A percentile compares a stretch with the other conserved stretches of the same genome.
Evolutionary conservation across 202 grass and related monocot species (phyloP).

Genomic region (Musa balbisiana): DNA sequence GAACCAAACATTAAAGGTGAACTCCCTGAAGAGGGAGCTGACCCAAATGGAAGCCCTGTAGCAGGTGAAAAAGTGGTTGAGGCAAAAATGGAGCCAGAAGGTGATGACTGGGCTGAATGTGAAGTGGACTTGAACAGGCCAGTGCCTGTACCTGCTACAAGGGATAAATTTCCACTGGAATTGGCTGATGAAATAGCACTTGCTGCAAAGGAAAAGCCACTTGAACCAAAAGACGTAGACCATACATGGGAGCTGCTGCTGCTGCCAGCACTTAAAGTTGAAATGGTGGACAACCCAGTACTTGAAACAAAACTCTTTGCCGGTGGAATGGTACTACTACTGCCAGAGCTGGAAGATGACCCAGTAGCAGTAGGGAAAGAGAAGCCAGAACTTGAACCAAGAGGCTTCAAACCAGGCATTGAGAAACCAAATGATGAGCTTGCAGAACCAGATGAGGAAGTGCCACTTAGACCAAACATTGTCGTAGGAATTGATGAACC

Average conservation of each 20-base stretch:
- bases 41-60: slow-evolving; percentile 10
- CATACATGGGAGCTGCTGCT: not conserved
- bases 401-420: not conserved
- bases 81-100: slow-evolving; percentile 1
- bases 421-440: slow-evolving; percentile 12
- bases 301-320: not conserved
- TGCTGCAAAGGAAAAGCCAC: not conserved
- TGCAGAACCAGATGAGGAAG: not conserved
- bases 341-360: not conserved
- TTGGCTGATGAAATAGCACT: not conserved
- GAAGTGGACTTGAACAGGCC: not conserved
- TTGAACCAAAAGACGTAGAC: slow-evolving; percentile 1
- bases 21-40: slow-evolving; percentile 8
- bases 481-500: not conserved
- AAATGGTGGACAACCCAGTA: slow-evolving; percentile 2
- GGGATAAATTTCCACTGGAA: not conserved
- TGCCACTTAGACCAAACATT: not conserved
- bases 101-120: not conserved
- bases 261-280: not conserved
- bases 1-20: slow-evolving; percentile 8
- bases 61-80: not conserved
- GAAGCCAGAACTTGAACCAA: slow-evolving; percentile 2
- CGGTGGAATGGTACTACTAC: not conserved
- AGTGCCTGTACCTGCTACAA: not conserved
- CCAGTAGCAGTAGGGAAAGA: not conserved